Conservation (phyloP, 768 basidiomycete genomes). For the Suillus luteus region DNA sequence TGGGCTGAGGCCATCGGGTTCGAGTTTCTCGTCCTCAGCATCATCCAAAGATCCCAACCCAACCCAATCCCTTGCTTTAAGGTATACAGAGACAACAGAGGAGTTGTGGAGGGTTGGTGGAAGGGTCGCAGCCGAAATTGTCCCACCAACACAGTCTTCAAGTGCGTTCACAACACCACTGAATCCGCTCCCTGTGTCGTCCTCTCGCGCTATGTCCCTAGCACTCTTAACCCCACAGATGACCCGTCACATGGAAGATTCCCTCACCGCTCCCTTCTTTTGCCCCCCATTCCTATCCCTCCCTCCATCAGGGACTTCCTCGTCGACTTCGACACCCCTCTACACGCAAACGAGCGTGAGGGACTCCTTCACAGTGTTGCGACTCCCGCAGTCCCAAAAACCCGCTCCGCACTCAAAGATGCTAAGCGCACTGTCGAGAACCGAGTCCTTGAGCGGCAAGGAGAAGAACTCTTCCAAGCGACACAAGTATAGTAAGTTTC, state of each 20-base stretch:
- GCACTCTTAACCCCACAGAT: background rate
- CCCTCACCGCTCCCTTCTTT: slow-evolving; percentile 3
- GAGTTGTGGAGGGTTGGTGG: background rate
- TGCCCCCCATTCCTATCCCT: slow-evolving; percentile 21
- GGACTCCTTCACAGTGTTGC: background rate
- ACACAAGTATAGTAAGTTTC: too few species aligned
- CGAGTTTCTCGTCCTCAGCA: background rate
- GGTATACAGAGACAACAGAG: background rate
- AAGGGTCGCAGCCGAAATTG: background rate
- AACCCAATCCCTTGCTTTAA: background rate
- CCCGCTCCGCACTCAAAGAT: too few species aligned
- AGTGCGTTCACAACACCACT: background rate
- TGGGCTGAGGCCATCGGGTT: background rate
- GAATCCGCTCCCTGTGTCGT: background rate
- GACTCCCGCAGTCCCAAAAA: too few species aligned
- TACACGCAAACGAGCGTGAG: slow-evolving; percentile 2
- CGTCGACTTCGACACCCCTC: background rate
- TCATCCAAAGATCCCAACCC: background rate
- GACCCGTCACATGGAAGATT: background rate
- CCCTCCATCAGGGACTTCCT: background rate
- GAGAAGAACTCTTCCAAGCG: too few species aligned
- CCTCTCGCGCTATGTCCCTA: background rate
- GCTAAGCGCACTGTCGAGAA: too few species aligned
- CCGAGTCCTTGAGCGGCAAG: too few species aligned
- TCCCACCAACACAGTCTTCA: background rate